These are phyloP conservation scores for Decorospora gaudefroyi DNA, from an alignment of 2,329 filamentous ascomycete species.

Conservation along the genomic window DNA sequence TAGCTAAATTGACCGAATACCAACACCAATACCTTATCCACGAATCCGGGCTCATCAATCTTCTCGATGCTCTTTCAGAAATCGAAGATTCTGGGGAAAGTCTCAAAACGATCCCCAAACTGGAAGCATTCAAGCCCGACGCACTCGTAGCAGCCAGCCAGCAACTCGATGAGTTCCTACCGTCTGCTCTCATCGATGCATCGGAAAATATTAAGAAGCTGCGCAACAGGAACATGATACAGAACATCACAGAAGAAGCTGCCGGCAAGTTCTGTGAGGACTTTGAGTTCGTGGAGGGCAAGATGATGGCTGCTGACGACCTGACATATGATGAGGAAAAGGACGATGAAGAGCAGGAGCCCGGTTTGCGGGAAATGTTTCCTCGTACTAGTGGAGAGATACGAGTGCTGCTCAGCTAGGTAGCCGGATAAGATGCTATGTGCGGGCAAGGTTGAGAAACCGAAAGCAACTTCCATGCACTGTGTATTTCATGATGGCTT, in stretches of 20 bases:
- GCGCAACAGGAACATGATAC: slow-evolving; percentile 71
- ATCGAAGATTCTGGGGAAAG: slow-evolving; percentile 53
- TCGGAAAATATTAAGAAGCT: slow-evolving; percentile 77
- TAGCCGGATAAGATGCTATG: not conserved
- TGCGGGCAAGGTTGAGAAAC: no score
- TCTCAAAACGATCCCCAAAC: slow-evolving; percentile 59
- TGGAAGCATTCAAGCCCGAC: slow-evolving; percentile 63
- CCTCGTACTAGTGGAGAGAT: slow-evolving; percentile 68
- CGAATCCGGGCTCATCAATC: slow-evolving; percentile 70
- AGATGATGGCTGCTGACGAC: slow-evolving; percentile 64
- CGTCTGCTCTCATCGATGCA: slow-evolving; percentile 90
- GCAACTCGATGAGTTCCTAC: slow-evolving; percentile 84
- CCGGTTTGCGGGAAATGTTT: slow-evolving; percentile 60
- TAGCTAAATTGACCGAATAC: slow-evolving; percentile 63
- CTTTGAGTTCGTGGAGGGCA: slow-evolving; percentile 72
- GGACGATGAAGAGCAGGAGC: slow-evolving; percentile 46
- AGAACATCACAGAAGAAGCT: slow-evolving; percentile 79
- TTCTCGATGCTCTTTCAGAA: slow-evolving; percentile 63
- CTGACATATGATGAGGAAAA: slow-evolving; percentile 44
- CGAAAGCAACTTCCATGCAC: not conserved
- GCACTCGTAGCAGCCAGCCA: slow-evolving; percentile 71
- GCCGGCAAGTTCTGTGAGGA: slow-evolving; percentile 82
- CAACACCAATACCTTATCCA: slow-evolving; percentile 75
- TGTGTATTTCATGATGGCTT: not conserved
- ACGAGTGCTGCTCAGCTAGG: slow-evolving; percentile 63